These are phyloP conservation scores for Gastrolobium villosum DNA, from an alignment of 306 rosid genomes.

Conservation along the genomic window DNA sequence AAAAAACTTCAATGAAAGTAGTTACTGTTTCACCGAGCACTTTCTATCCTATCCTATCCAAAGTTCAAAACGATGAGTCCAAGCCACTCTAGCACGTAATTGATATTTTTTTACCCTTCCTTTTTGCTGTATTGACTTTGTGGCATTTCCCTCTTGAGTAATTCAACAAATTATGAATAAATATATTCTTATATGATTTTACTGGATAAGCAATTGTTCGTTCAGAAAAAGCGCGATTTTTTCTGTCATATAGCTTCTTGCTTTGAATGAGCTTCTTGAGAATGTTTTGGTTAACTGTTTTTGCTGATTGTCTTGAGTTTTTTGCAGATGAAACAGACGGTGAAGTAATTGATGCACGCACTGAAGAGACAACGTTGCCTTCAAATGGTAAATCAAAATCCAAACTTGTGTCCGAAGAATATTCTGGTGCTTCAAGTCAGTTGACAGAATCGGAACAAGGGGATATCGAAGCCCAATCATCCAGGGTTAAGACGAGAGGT, in stretches of 20 bases:
- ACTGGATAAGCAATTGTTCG: constrained; percentile 7
- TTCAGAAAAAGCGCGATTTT: not conserved
- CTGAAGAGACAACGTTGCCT: constrained; percentile 51
- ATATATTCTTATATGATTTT: constrained; percentile 28
- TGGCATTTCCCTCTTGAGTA: not conserved
- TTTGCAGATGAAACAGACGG: constrained; percentile 58
- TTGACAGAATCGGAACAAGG: constrained; percentile 53
- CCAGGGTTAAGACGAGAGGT: constrained; percentile 58
- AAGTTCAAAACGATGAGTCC: constrained; percentile 15
- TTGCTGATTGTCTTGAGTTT: constrained; percentile 39
- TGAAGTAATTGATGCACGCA: constrained; percentile 65
- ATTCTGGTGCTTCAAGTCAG: constrained; percentile 63
- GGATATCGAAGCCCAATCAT: constrained; percentile 63
- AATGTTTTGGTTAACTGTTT: constrained; percentile 14
- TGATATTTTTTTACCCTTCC: not conserved
- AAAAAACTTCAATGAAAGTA: not conserved
- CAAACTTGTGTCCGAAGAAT: constrained; percentile 48
- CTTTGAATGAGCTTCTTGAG: constrained; percentile 37
- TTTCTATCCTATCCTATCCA: not conserved
- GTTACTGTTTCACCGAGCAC: not conserved
- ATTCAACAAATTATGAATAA: not conserved
- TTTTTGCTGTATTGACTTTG: not conserved
- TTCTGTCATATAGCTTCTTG: constrained; percentile 11
- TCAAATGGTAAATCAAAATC: constrained; percentile 43
- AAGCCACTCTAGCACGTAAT: not conserved